Evolutionary conservation across 2,329 filamentous ascomycete genomes (phyloP).

Genomic region (Botrytis squamosa): DNA sequence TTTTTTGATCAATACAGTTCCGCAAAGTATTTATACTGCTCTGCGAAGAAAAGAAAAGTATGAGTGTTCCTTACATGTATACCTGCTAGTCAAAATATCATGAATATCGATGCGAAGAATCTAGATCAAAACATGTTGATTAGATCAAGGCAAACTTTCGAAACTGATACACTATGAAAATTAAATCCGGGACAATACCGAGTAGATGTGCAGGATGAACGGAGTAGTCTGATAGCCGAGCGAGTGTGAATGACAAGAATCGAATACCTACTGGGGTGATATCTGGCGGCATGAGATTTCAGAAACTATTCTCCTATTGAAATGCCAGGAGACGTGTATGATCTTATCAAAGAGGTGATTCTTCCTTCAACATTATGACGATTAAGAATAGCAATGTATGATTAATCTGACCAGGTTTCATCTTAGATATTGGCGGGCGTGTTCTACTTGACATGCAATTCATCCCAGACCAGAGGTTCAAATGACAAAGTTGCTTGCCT

Average conservation of each 20-base stretch:
- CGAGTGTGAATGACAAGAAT: neutral
- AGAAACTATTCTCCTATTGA: neutral
- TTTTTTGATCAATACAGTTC: neutral
- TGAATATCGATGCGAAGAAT: neutral
- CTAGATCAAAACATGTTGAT: neutral
- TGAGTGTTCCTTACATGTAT: rapidly evolving
- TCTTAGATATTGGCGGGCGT: neutral
- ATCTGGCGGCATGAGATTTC: neutral
- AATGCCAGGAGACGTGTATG: neutral
- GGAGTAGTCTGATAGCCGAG: neutral
- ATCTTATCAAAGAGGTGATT: no score
- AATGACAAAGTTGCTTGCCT: neutral
- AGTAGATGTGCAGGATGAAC: neutral
- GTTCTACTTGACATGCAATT: neutral
- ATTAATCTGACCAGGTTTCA: neutral
- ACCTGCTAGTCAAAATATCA: neutral
- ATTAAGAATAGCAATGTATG: neutral
- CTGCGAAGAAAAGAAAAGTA: neutral
- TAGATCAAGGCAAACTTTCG: neutral
- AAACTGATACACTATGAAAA: neutral
- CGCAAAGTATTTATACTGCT: neutral
- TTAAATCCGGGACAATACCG: rapidly evolving
- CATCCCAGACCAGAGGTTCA: neutral
- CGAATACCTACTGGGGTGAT: neutral
- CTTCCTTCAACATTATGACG: neutral